Evolutionary conservation across 306 rosid genomes (phyloP).

Genomic region (Cyclanthera cordifolia): DNA sequence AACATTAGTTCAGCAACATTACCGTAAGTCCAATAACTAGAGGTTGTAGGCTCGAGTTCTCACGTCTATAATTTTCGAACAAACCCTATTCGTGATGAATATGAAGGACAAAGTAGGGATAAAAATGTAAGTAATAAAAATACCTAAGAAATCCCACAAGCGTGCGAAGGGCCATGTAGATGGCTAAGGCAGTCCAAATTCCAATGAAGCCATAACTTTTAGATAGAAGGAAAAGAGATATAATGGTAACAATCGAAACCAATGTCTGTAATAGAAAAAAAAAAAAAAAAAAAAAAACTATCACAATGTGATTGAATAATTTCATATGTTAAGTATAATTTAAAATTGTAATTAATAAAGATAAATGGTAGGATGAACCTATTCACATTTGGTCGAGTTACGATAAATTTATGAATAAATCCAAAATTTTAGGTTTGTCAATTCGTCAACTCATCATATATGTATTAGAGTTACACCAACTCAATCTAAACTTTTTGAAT

Average conservation of each 20-base stretch:
- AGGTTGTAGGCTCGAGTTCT: no score
- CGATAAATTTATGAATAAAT: no score
- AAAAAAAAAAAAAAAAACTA: background rate
- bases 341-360: no score
- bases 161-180: slow-evolving; percentile 65
- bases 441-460: no score
- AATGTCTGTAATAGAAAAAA: slow-evolving; percentile 40
- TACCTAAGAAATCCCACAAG: slow-evolving; percentile 70
- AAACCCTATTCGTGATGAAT: background rate
- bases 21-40: no score
- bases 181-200: slow-evolving; percentile 65
- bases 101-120: background rate
- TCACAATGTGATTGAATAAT: background rate
- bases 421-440: no score
- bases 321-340: no score
- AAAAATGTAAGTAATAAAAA: background rate
- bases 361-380: no score
- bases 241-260: slow-evolving; percentile 57
- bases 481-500: no score
- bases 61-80: background rate
- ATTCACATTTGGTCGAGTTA: no score
- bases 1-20: no score
- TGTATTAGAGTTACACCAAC: no score
- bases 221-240: slow-evolving; percentile 45
- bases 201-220: slow-evolving; percentile 64